phyloP scores from a whole-genome alignment of 75 land plant species.

The Cryptomeria japonica region DNA sequence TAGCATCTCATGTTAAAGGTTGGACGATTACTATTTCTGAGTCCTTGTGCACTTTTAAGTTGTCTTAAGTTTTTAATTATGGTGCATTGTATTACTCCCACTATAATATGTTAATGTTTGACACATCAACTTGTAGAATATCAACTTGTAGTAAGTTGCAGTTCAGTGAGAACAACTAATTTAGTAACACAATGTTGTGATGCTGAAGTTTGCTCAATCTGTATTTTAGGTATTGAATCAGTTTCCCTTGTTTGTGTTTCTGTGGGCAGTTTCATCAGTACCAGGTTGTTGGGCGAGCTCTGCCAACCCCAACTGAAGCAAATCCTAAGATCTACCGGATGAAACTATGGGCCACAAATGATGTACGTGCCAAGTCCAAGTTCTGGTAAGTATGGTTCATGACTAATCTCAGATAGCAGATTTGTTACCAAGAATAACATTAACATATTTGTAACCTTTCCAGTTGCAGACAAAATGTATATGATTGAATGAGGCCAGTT shows the following conservation, averaged over 20 bases:
- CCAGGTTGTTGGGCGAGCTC: slow-evolving; percentile 56
- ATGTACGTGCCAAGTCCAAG: slow-evolving; percentile 62
- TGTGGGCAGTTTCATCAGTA: slow-evolving; percentile 65
- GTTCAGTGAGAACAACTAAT: background rate
- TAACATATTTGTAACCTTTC: background rate
- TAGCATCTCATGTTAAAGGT: background rate
- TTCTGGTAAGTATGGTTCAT: slow-evolving; percentile 39
- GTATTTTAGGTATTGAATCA: background rate
- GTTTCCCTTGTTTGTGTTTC: background rate
- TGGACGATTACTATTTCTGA: background rate
- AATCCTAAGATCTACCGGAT: slow-evolving; percentile 58
- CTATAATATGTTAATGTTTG: background rate
- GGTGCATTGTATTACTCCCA: background rate
- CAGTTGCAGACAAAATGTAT: background rate
- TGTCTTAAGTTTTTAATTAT: too few relatives aligned
- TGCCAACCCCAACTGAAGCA: slow-evolving; percentile 42
- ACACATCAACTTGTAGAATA: background rate
- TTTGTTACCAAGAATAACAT: background rate
- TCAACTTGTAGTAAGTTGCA: background rate
- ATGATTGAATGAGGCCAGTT: background rate
- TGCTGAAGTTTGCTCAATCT: background rate
- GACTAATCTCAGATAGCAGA: background rate
- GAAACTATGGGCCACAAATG: slow-evolving; percentile 66
- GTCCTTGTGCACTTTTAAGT: background rate
- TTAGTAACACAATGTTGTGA: background rate